Percentiles rank a stretch among this genome's conserved stretches.
Evolutionary conservation across 1,139 yeast genomes (phyloP).

Genomic region (Pichia sp.): DNA sequence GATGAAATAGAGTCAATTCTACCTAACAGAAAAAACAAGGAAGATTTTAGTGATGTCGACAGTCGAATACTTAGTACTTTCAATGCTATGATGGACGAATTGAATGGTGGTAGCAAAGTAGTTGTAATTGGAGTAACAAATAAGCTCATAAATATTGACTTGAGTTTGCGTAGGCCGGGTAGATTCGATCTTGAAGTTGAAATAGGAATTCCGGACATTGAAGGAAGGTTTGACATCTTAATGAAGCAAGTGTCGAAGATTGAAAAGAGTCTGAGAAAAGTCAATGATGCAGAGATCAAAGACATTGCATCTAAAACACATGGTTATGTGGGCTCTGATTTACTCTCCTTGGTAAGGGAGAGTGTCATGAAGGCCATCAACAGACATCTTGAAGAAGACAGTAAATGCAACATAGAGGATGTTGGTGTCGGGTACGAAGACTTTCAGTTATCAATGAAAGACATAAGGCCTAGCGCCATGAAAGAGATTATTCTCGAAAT

Average conservation of each 20-base stretch:
- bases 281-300: constrained; percentile 51
- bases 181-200: constrained; percentile 85
- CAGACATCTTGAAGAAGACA: constrained; percentile 37
- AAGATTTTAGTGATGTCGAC: constrained; percentile 87
- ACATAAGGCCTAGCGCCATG: constrained; percentile 94
- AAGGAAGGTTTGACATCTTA: constrained; percentile 62
- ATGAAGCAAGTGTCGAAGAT: constrained; percentile 57
- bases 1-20: constrained; percentile 93
- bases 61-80: constrained; percentile 82
- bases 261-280: constrained; percentile 48
- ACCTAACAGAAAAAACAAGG: constrained; percentile 67
- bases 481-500: constrained; percentile 89
- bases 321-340: constrained; percentile 83
- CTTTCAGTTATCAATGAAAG: constrained; percentile 63
- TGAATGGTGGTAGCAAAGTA: constrained; percentile 44
- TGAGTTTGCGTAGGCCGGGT: constrained; percentile 89
- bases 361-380: constrained; percentile 77
- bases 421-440: constrained; percentile 41
- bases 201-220: constrained; percentile 72
- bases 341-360: constrained; percentile 82
- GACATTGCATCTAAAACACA: constrained; percentile 65
- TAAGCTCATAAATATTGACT: constrained; percentile 76
- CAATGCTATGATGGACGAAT: constrained; percentile 84
- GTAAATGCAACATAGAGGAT: constrained; percentile 12
- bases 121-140: constrained; percentile 59